Percentiles rank a stretch among this genome's conserved stretches.
These are phyloP conservation scores for Sclerotinia sclerotiorum DNA, from an alignment of 2,329 filamentous ascomycete genomes.

Conservation along the genomic window DNA sequence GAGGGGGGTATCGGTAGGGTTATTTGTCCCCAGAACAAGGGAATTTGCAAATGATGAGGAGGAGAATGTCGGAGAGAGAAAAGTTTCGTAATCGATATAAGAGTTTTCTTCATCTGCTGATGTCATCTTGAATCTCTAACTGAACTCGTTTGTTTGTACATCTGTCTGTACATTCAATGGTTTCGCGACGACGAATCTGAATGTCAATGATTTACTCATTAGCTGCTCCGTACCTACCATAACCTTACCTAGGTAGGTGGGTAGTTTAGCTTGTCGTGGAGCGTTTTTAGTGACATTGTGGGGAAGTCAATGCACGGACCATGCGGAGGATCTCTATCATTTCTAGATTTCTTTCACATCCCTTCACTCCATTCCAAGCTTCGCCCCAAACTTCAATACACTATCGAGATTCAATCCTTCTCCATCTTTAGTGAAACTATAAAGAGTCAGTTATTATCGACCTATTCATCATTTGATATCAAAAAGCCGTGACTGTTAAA, in stretches of 20 bases:
- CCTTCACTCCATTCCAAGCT: neutral
- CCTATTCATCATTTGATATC: neutral
- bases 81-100: slow-evolving; percentile 95
- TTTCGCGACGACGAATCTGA: neutral
- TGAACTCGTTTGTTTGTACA: neutral
- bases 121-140: slow-evolving; percentile 29
- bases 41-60: slow-evolving; percentile 82
- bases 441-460: neutral
- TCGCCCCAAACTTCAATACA: neutral
- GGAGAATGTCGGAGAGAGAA: slow-evolving; percentile 80
- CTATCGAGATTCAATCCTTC: neutral
- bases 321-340: neutral
- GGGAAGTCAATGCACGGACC: slow-evolving; percentile 16
- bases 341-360: neutral
- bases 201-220: slow-evolving; percentile 2
- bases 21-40: slow-evolving; percentile 87
- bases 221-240: too few species aligned
- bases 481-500: neutral
- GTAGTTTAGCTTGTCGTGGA: slow-evolving; percentile 16
- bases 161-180: slow-evolving; percentile 1
- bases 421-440: neutral
- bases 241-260: too few species aligned
- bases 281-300: slow-evolving; percentile 3
- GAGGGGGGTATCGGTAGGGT: slow-evolving; percentile 82
- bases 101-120: slow-evolving; percentile 60